phyloP scores from a whole-genome alignment of 2,329 filamentous ascomycete species.

The Laburnicola sp. region DNA sequence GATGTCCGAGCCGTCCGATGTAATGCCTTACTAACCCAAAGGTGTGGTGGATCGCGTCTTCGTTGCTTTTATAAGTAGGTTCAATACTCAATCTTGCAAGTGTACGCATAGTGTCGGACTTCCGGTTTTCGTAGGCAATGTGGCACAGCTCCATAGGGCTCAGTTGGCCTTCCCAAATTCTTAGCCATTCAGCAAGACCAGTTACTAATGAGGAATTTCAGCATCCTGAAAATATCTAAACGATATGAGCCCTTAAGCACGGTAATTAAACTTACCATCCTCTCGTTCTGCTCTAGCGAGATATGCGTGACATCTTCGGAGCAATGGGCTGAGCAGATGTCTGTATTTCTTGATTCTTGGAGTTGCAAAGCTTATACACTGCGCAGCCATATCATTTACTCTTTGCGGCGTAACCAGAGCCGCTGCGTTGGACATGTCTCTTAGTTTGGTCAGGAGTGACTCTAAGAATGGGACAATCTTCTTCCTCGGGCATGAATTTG shows the following conservation, averaged over 20 bases:
- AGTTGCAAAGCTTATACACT: constrained; percentile 17
- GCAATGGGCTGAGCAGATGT: constrained; percentile 5
- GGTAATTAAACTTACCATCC: constrained; percentile 9
- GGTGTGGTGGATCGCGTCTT: constrained; percentile 7
- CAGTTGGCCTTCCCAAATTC: constrained; percentile 2
- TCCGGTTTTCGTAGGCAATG: constrained; percentile 14
- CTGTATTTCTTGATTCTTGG: constrained; percentile 19
- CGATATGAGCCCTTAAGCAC: neutral
- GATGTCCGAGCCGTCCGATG: constrained; percentile 52
- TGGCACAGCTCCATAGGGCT: constrained; percentile 12
- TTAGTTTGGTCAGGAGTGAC: constrained; percentile 10
- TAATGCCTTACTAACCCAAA: constrained; percentile 47
- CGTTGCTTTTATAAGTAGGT: constrained; percentile 12
- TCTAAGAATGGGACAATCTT: too few species aligned
- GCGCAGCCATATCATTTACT: constrained; percentile 5
- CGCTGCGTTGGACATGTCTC: neutral
- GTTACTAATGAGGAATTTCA: neutral
- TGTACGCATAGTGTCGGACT: constrained; percentile 13
- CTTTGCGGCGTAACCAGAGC: neutral
- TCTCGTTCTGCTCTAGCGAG: constrained; percentile 5
- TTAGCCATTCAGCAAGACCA: constrained; percentile 7
- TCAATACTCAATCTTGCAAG: constrained; percentile 13
- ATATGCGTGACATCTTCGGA: constrained; percentile 8
- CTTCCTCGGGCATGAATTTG: too few species aligned
- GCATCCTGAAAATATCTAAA: neutral